A percentile compares a stretch with the other conserved stretches of the same genome.
phyloP scores from a whole-genome alignment of 345 rosid genomes.

The Populus ilicifolia region DNA sequence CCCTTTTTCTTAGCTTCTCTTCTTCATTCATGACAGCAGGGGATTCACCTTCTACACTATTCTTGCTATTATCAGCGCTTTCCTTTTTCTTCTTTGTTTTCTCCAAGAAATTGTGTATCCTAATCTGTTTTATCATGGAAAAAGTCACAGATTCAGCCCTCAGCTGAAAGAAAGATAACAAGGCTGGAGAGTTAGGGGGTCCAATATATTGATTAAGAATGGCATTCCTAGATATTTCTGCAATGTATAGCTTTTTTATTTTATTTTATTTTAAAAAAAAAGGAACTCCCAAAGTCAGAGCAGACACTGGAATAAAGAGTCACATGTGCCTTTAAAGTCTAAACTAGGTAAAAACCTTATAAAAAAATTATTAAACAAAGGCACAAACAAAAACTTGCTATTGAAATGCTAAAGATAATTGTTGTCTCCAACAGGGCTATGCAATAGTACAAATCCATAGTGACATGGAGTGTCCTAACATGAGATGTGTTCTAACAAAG shows the following conservation, averaged over 20 bases:
- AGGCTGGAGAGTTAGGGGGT: background rate
- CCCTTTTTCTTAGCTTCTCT: slow-evolving; percentile 71
- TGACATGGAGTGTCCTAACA: background rate
- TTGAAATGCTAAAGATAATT: background rate
- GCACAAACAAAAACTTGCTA: background rate
- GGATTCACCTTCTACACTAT: slow-evolving; percentile 40
- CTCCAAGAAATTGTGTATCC: slow-evolving; percentile 70
- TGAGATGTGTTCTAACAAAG: background rate
- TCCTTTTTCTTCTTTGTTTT: slow-evolving; percentile 68
- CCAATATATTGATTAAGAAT: slow-evolving; percentile 2
- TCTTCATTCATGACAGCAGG: slow-evolving; percentile 40
- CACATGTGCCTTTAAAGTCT: background rate
- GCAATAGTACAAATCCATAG: background rate
- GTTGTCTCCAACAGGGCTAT: background rate
- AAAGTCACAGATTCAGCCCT: slow-evolving; percentile 8
- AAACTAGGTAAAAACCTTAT: background rate
- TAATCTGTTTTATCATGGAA: slow-evolving; percentile 46
- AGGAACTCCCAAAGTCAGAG: background rate
- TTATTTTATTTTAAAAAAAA: background rate
- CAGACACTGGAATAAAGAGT: background rate
- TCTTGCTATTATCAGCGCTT: slow-evolving; percentile 34
- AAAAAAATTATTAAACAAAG: background rate
- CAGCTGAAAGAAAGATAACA: background rate
- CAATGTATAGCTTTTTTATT: background rate
- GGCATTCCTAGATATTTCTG: background rate